A percentile compares a stretch with the other conserved stretches of the same genome.
These are phyloP conservation scores for Paraphaeosphaeria sporulosa DNA, from an alignment of 2,329 filamentous ascomycete species.

Conservation along the genomic window DNA sequence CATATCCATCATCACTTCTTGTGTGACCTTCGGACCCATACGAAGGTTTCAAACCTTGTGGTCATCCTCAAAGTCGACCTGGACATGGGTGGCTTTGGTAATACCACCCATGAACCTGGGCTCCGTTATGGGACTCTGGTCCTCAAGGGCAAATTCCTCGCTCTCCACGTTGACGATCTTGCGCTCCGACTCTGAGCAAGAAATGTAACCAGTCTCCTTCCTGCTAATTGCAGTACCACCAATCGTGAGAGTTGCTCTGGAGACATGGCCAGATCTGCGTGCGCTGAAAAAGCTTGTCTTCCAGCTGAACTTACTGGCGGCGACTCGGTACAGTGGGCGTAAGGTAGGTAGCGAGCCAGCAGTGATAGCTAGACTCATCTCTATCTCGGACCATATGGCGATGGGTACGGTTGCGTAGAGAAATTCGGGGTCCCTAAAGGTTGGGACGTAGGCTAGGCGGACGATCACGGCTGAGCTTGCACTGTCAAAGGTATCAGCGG, in stretches of 20 bases:
- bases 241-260: background rate
- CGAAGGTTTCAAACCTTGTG: background rate
- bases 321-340: constrained; percentile 20
- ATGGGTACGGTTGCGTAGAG: constrained; percentile 24
- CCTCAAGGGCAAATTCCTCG: background rate
- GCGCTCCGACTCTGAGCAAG: background rate
- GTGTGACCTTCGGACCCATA: background rate
- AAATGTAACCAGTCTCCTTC: background rate
- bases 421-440: constrained; percentile 20
- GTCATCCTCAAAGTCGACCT: background rate
- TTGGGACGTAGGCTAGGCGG: constrained; percentile 21
- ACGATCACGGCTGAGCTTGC: constrained; percentile 24
- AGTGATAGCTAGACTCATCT: constrained; percentile 27
- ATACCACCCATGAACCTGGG: background rate
- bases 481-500: constrained; percentile 4
- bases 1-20: background rate
- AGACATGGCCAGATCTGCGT: background rate
- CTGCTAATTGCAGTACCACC: background rate
- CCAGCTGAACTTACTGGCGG: constrained; percentile 2
- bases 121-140: background rate
- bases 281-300: background rate
- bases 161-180: background rate
- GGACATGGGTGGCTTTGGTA: background rate
- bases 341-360: constrained; percentile 25
- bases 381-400: constrained; percentile 26